Conservation (phyloP, 306 rosid genomes). For the Pyrus bretschneideri region DNA sequence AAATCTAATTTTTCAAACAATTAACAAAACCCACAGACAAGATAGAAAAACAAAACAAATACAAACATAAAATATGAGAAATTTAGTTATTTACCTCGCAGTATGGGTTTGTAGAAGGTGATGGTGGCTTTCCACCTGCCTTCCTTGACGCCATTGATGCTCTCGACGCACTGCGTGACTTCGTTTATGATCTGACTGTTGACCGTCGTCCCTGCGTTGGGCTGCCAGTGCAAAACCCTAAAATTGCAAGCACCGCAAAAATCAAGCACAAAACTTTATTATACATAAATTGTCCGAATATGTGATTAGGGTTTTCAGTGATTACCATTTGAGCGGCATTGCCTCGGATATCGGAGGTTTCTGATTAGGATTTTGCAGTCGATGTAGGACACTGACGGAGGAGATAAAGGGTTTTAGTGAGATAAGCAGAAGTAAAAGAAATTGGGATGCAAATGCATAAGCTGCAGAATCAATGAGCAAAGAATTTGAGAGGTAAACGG, state of each 20-base stretch:
- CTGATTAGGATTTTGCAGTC: not conserved
- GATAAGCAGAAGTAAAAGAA: no score
- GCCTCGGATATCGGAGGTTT: not conserved
- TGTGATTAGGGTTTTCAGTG: not conserved
- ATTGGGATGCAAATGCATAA: no score
- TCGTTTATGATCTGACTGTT: conserved; percentile 75
- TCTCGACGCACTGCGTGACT: conserved; percentile 78
- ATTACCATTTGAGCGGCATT: conserved; percentile 54
- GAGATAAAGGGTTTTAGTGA: not conserved
- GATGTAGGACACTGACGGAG: not conserved
- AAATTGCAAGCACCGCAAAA: not conserved
- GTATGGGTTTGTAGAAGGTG: conserved; percentile 75
- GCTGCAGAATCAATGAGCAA: no score
- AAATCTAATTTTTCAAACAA: not conserved
- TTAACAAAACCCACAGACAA: not conserved
- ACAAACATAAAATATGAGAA: not conserved
- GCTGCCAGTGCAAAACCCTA: conserved; percentile 94
- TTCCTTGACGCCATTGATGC: conserved; percentile 73
- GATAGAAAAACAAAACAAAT: not conserved
- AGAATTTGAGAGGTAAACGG: no score
- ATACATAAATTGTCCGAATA: not conserved
- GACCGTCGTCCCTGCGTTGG: conserved; percentile 58
- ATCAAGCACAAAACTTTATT: not conserved
- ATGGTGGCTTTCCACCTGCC: conserved; percentile 82
- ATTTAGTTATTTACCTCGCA: conserved; percentile 45